Base-by-base conservation (phyloP, 2,329 filamentous ascomycete genomes). In the Colletotrichum salicis region DNA sequence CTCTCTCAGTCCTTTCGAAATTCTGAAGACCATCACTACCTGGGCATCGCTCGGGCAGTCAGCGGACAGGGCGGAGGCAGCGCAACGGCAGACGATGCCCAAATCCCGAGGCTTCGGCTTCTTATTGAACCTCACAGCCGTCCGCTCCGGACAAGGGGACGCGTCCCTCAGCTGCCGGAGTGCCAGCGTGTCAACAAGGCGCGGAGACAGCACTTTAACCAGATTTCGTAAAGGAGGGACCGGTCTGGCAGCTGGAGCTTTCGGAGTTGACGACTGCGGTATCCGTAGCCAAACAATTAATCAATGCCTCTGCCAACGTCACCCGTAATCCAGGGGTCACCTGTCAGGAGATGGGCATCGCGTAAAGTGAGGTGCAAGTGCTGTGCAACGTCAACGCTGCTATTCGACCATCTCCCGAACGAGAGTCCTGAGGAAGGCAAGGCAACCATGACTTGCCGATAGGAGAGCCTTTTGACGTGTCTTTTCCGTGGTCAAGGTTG, bases 181-280 rank as follows among this genome's bases (percentile, higher is more conserved):
- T 10, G 27, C 58, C 58, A 61, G 64, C 64, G 52, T 68, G 64
- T 71, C 41, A 68, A 27, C 19, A 24, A 54, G 52, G 29, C 64
- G 64, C 64, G 64, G 62, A 67, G 29, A 64, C 54, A 52, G 45
- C 52, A 59, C 54, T 68, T 54, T 51, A 45, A 56, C 22, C 37
- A 61, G 45, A 27, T 27, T 64, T 62, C 41, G 64, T 67, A 58
- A 59, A 58, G 57, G 69, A 59, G 58, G 64, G 68, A 52, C 68
- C 27, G 31, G 19, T 31, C 64, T 62, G 58, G 68, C 59, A 22
- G 13, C n/a, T 52, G 67, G 41, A 35, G 41, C 31, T 63, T 57
- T 52, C 31, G 35, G 31, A 24, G 65, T 48, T n/a, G 51, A 62
- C 8, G 19, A 19, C 29, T 24, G 12, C 27, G 27, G 19, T 11